phyloP scores from a whole-genome alignment of 345 rosid genomes.

The Salix viminalis region DNA sequence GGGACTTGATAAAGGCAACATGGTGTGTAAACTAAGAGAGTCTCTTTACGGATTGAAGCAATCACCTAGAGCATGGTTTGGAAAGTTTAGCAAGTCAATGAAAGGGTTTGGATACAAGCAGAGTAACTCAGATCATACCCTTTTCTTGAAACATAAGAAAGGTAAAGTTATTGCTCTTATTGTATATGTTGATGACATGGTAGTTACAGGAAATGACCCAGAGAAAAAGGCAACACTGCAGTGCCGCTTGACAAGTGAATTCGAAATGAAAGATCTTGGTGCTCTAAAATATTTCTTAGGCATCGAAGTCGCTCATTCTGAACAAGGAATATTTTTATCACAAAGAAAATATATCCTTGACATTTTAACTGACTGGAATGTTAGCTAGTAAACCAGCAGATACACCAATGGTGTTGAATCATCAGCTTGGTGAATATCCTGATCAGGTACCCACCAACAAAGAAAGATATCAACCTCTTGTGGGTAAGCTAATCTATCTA shows the following conservation, averaged over 20 bases:
- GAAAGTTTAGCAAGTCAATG: not conserved
- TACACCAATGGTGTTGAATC: not conserved
- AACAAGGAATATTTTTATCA: not conserved
- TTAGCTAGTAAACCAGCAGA: not conserved
- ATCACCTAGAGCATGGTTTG: not conserved
- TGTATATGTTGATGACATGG: slow-evolving; percentile 1
- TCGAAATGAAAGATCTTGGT: not conserved
- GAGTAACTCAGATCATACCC: not conserved
- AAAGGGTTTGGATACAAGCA: not conserved
- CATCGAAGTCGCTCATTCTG: not conserved
- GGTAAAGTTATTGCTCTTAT: slow-evolving; percentile 1
- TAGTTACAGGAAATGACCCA: not conserved
- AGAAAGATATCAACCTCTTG: not conserved
- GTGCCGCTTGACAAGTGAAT: not conserved
- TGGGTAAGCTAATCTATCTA: not conserved
- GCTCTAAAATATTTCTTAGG: not conserved
- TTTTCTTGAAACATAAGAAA: not conserved
- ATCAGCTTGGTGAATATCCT: not conserved
- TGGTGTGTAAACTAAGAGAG: not conserved
- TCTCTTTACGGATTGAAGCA: not conserved
- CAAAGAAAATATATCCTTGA: not conserved
- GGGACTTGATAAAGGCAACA: not conserved
- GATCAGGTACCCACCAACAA: not conserved
- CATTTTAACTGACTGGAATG: not conserved
- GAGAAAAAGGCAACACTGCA: not conserved